Conservation (phyloP, 176 grass and related monocot species). For the Carex pumila region DNA sequence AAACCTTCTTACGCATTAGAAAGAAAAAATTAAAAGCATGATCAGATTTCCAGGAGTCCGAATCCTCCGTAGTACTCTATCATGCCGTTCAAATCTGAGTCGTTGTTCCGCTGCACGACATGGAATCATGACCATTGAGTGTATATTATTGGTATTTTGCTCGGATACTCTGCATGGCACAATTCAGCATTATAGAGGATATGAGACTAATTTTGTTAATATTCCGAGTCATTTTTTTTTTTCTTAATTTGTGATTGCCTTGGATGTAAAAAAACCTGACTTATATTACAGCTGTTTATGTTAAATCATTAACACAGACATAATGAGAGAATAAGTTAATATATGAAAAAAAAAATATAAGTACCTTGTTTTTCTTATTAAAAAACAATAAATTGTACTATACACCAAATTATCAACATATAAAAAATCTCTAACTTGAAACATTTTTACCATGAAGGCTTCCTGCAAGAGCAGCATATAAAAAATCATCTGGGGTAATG, state of each 20-base stretch:
- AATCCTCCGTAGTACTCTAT: neutral
- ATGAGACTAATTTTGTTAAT: neutral
- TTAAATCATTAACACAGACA: neutral
- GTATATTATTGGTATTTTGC: neutral
- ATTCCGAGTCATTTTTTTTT: neutral
- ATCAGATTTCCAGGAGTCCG: neutral
- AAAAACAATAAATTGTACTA: neutral
- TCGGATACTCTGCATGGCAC: neutral
- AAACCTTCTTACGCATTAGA: neutral
- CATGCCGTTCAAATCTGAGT: neutral
- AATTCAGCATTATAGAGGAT: neutral
- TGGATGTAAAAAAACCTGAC: neutral
- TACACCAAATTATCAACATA: neutral
- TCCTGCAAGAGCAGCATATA: slow-evolving; percentile 67
- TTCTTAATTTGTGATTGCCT: neutral
- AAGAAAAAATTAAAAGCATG: neutral
- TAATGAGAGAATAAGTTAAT: neutral
- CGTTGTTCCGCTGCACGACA: neutral
- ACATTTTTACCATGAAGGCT: slow-evolving; percentile 43
- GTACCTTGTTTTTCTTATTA: neutral
- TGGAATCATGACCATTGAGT: neutral
- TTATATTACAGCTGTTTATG: neutral
- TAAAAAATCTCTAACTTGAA: neutral
- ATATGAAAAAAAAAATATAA: neutral
- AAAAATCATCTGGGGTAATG: slow-evolving; percentile 54